Evolutionary conservation across 2,329 filamentous ascomycete species (phyloP).

Genomic region (Chalaropsis ovoidea): DNA sequence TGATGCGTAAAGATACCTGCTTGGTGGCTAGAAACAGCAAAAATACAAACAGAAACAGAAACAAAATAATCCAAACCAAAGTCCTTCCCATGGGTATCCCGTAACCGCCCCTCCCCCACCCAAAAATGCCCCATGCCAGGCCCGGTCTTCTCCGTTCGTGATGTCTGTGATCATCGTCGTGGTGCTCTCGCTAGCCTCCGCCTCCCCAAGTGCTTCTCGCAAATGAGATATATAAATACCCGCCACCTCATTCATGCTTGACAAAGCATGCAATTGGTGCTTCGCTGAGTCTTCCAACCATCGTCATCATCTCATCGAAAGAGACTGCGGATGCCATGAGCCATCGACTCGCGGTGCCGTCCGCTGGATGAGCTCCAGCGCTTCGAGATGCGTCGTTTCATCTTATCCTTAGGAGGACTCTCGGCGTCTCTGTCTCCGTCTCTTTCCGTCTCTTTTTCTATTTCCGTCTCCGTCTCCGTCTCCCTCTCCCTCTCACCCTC

Average conservation of each 20-base stretch:
- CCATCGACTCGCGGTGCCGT: conserved; percentile 23
- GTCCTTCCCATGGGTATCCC: conserved; percentile 4
- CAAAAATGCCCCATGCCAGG: not conserved
- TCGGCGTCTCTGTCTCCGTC: not conserved
- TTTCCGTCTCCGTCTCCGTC: not conserved
- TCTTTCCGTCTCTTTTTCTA: not conserved
- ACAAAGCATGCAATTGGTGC: no score
- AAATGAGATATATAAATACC: no score
- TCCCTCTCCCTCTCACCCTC: not conserved
- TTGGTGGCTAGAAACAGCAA: not conserved
- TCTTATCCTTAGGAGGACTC: conserved; percentile 12
- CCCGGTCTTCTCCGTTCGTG: not conserved
- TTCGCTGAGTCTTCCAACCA: no score
- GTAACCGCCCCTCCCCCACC: not conserved
- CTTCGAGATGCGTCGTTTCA: conserved; percentile 19
- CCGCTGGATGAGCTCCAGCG: conserved; percentile 22
- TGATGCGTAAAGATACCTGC: not conserved
- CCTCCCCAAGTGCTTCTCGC: not conserved
- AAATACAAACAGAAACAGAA: not conserved
- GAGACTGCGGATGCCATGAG: conserved; percentile 21
- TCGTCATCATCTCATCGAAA: conserved; percentile 18
- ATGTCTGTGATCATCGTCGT: conserved; percentile 2
- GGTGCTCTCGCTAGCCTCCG: not conserved
- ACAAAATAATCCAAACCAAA: not conserved
- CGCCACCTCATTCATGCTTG: no score